Percentiles rank a stretch among this genome's conserved stretches.
Conservation (phyloP, 345 rosid genomes). For the Dipteronia dyeriana region DNA sequence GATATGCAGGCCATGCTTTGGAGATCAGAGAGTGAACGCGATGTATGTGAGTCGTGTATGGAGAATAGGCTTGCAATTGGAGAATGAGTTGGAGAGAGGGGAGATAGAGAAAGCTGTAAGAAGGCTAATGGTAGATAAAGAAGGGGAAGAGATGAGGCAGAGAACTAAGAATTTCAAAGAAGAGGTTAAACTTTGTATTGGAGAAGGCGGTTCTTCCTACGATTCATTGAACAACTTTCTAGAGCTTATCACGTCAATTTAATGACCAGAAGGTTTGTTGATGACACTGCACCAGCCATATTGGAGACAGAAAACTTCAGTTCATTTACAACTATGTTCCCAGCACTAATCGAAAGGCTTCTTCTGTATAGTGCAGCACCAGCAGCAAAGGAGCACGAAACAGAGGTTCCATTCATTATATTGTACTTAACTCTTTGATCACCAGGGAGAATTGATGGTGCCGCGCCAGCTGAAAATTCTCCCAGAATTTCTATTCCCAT, state of each 20-base stretch:
- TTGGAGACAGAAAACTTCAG: neutral
- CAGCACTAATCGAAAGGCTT: neutral
- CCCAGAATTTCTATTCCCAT: too few relatives aligned
- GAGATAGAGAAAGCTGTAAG: constrained; percentile 22
- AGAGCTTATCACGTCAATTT: constrained; percentile 13
- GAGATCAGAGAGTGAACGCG: constrained; percentile 29
- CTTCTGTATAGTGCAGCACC: neutral
- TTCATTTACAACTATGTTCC: neutral
- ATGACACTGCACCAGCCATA: neutral
- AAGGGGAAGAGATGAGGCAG: constrained; percentile 30
- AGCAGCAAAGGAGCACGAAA: too few relatives aligned
- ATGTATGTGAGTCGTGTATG: constrained; percentile 31
- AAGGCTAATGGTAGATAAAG: constrained; percentile 27
- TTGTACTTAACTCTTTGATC: too few relatives aligned
- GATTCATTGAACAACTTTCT: constrained; percentile 10
- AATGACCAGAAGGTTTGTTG: neutral
- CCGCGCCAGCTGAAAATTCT: too few relatives aligned
- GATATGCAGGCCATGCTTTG: constrained; percentile 40
- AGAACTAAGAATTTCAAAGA: constrained; percentile 24
- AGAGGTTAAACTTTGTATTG: constrained; percentile 9
- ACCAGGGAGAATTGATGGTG: too few relatives aligned
- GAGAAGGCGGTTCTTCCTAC: constrained; percentile 28
- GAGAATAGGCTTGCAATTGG: constrained; percentile 31
- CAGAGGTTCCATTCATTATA: too few relatives aligned
- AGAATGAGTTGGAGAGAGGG: constrained; percentile 29